phyloP scores from a whole-genome alignment of 1,139 yeast genomes.

The Zhuliangozyma parablackwelliae region DNA sequence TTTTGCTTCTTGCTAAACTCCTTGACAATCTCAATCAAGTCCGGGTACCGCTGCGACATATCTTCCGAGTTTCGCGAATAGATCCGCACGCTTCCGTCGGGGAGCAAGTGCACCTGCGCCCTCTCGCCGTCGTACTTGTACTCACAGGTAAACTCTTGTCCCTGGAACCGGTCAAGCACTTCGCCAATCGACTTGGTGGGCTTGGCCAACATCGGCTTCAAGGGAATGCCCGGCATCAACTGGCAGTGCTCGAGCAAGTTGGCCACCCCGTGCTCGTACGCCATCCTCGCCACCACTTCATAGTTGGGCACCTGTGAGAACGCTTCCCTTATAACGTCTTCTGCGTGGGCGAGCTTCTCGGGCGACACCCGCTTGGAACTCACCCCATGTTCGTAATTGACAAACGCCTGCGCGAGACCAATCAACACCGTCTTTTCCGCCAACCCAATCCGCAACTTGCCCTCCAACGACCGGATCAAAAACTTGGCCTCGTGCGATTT shows the following conservation, averaged over 20 bases:
- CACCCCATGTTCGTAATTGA: conserved; percentile 28
- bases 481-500: conserved; percentile 74
- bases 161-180: conserved; percentile 82
- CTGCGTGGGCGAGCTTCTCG: conserved; percentile 53
- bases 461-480: conserved; percentile 83
- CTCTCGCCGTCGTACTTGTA: conserved; percentile 98
- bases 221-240: conserved; percentile 86
- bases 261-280: conserved; percentile 63
- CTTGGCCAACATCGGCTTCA: conserved; percentile 97
- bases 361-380: conserved; percentile 16
- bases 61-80: conserved; percentile 95
- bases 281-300: conserved; percentile 64
- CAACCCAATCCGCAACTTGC: conserved; percentile 86
- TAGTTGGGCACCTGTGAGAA: conserved; percentile 91
- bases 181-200: conserved; percentile 93
- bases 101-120: conserved; percentile 82
- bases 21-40: conserved; percentile 64
- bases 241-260: conserved; percentile 65
- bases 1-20: conserved; percentile 47
- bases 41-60: conserved; percentile 96
- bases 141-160: conserved; percentile 85
- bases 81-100: conserved; percentile 65
- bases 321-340: conserved; percentile 77
- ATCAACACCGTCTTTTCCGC: conserved; percentile 90
- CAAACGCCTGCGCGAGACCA: conserved; percentile 79